Conservation (phyloP, 768 basidiomycete genomes). For the Ramaria sp. region DNA sequence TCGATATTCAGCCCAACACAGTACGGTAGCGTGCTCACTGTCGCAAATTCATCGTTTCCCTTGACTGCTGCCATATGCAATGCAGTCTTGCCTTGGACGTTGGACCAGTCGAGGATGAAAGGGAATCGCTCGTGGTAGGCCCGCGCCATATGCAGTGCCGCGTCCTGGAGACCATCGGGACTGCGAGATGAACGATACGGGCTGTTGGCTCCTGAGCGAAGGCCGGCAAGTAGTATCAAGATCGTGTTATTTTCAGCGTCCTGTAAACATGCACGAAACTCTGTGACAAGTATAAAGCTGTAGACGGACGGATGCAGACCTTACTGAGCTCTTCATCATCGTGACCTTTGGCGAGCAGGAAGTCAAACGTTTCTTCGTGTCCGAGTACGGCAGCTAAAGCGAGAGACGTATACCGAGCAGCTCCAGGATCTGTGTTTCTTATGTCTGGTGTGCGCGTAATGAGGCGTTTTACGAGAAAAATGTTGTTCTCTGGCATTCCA, state of each 20-base stretch:
- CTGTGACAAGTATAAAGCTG: not conserved
- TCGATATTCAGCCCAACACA: not conserved
- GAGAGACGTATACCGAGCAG: conserved; percentile 72
- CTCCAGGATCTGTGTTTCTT: conserved; percentile 77
- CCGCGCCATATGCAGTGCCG: conserved; percentile 77
- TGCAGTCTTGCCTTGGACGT: conserved; percentile 81
- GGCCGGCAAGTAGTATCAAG: conserved; percentile 84
- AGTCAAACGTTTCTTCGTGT: conserved; percentile 90
- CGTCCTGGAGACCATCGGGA: conserved; percentile 55
- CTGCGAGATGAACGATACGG: conserved; percentile 36
- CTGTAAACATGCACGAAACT: conserved; percentile 28
- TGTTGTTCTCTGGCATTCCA: conserved; percentile 69
- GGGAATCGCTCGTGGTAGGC: conserved; percentile 81
- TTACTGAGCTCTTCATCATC: conserved; percentile 89
- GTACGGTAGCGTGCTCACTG: conserved; percentile 38
- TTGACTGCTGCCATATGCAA: conserved; percentile 81
- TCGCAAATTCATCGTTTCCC: conserved; percentile 82
- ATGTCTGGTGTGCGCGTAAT: conserved; percentile 70
- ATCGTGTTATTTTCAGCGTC: conserved; percentile 91
- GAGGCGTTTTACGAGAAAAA: conserved; percentile 84
- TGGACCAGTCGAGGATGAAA: conserved; percentile 87
- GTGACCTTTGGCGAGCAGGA: conserved; percentile 73
- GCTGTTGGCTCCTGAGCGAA: conserved; percentile 37
- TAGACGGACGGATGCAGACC: conserved; percentile 34
- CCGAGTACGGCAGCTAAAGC: conserved; percentile 88